Evolutionary conservation across 345 rosid genomes (phyloP), one percentile per base, ranked within the genome.

Genomic region (Psidium friedrichsthalianum): DNA sequence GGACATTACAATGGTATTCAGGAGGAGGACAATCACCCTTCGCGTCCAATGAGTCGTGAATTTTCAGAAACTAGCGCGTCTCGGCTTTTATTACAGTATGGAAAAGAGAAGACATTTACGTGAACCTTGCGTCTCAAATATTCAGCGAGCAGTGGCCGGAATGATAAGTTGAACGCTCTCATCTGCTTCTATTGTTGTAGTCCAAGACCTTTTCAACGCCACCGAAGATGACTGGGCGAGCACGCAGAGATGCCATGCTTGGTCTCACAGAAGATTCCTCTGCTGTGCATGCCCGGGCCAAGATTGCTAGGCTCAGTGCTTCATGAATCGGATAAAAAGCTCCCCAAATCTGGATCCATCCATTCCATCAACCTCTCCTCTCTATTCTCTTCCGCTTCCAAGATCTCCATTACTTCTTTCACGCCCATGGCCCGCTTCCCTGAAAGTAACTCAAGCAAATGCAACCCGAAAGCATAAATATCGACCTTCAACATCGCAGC

Each of bases 291-390:
- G 88, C 93, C 81, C 85, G 84, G 24, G 94, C 95, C 87, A 93
- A 86, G 82, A 12, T 82, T 42, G 91, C 93, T 86, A 93, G 83
- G 89, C 88, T 90, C 47, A 92, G 87, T n/a, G 93, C 93, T 13
- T 92, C 86, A 54, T 93, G 92, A 42, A 89, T 87, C 14, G 91
- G 89, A 86, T 92, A 94, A 82, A 1, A 89, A 87, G 86, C 87
- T 85, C 88, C 89, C 90, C 88, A 92, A 85, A 25, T 87, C 88
- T 0, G 93, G 94, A 87, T 92, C 96, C 89, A 94, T 91, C 95
- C 90, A 89, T n/a, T 83, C 88, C 78, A 76, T 85, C 44, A 92
- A 74, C 87, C 87, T 90, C 84, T 90, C 89, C 59, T 85, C 92
- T 83, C 89, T 89, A 84, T 86, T 88, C 69, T 90, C 93, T 81